A percentile compares a stretch with the other conserved stretches of the same genome.
These are phyloP conservation scores for Phyllosticta citriasiana DNA, from an alignment of 2,329 filamentous ascomycete genomes.

Conservation along the genomic window DNA sequence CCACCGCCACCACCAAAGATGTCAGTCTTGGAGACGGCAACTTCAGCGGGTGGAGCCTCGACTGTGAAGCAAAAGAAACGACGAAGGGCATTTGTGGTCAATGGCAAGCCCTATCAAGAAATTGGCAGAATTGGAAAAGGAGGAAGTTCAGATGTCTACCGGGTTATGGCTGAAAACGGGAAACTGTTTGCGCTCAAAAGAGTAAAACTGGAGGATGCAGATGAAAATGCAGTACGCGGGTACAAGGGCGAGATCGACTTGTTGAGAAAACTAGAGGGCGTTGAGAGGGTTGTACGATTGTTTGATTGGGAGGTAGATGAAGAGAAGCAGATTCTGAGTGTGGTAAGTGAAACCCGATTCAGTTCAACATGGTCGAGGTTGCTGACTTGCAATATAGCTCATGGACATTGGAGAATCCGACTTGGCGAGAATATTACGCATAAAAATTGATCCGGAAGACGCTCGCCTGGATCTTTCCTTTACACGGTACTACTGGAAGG, in stretches of 20 bases:
- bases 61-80: slow-evolving; percentile 68
- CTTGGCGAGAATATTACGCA: slow-evolving; percentile 72
- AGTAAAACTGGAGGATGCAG: slow-evolving; percentile 81
- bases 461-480: slow-evolving; percentile 78
- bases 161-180: slow-evolving; percentile 93
- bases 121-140: slow-evolving; percentile 86
- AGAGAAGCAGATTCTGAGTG: slow-evolving; percentile 76
- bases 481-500: slow-evolving; percentile 97
- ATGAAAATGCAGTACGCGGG: slow-evolving; percentile 71
- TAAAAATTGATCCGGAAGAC: slow-evolving; percentile 48
- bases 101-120: slow-evolving; percentile 81
- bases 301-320: slow-evolving; percentile 92
- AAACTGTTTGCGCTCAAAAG: slow-evolving; percentile 91
- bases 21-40: slow-evolving; percentile 89
- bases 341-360: slow-evolving; percentile 48
- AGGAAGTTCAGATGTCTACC: slow-evolving; percentile 88
- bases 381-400: slow-evolving; percentile 43
- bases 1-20: slow-evolving; percentile 79
- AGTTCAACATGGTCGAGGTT: neutral
- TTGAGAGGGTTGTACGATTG: slow-evolving; percentile 82
- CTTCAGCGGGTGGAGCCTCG: slow-evolving; percentile 69
- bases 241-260: slow-evolving; percentile 96
- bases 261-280: slow-evolving; percentile 67
- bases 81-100: slow-evolving; percentile 75
- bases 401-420: slow-evolving; percentile 98